phyloP scores from a whole-genome alignment of 306 rosid species.

The Malus fusca region DNA sequence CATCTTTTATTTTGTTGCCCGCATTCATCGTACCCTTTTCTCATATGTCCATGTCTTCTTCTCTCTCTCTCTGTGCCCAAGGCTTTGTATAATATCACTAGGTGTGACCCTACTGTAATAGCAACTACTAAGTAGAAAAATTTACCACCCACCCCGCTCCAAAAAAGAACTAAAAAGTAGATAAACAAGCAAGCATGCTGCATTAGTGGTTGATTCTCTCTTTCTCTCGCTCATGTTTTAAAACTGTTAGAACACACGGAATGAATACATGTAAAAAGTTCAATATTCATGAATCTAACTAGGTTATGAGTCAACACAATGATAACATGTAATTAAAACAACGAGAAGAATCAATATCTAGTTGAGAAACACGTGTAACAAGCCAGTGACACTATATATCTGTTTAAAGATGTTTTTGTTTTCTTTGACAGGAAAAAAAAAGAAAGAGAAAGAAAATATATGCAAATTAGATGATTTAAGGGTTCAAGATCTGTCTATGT shows the following conservation, averaged over 20 bases:
- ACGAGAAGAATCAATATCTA: no score
- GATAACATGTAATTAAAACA: no score
- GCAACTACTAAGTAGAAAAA: not conserved
- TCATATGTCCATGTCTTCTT: slow-evolving; percentile 48
- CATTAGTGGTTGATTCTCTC: no score
- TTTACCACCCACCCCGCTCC: not conserved
- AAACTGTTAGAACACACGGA: no score
- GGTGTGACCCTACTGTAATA: not conserved
- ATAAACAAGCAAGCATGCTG: not conserved
- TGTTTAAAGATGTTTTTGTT: no score
- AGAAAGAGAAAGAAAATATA: not conserved
- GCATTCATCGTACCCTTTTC: slow-evolving; percentile 60
- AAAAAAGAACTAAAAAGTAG: not conserved
- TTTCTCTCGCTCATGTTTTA: no score
- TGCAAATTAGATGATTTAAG: not conserved
- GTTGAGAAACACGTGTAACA: no score
- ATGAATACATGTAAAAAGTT: no score
- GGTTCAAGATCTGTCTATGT: not conserved
- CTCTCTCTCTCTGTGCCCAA: slow-evolving; percentile 4
- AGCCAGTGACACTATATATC: no score
- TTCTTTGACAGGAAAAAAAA: not conserved
- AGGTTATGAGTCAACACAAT: no score
- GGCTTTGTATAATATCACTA: not conserved
- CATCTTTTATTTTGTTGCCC: slow-evolving; percentile 44
- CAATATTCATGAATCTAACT: no score